phyloP scores from a whole-genome alignment of 352 stramenopile species.

The Phytophthora megakarya region DNA sequence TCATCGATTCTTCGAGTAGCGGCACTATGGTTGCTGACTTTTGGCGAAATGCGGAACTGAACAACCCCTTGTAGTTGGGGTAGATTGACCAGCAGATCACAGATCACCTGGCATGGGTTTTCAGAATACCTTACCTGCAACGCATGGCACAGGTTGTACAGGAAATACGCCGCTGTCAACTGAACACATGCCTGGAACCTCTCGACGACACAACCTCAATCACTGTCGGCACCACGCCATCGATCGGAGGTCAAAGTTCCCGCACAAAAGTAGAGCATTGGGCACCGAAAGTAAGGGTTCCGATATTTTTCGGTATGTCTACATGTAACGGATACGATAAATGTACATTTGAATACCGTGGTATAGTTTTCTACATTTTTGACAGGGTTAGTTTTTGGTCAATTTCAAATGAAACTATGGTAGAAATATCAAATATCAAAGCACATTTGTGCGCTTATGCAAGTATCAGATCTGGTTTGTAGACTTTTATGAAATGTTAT shows the following conservation, averaged over 20 bases:
- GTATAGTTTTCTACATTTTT: no score
- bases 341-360: no score
- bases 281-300: no score
- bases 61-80: neutral
- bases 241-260: constrained; percentile 22
- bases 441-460: neutral
- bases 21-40: constrained; percentile 34
- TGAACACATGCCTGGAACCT: constrained; percentile 10
- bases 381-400: no score
- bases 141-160: constrained; percentile 16
- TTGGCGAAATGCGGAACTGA: constrained; percentile 23
- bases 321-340: no score
- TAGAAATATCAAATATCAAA: no score
- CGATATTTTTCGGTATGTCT: no score
- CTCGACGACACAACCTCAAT: constrained; percentile 20
- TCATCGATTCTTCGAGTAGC: constrained; percentile 38
- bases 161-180: constrained; percentile 6
- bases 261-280: constrained; percentile 1
- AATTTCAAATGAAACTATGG: no score
- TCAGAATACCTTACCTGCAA: neutral
- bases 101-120: constrained; percentile 4
- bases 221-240: constrained; percentile 30
- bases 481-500: neutral
- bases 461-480: neutral
- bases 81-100: constrained; percentile 10